Conservation (phyloP, 2,329 filamentous ascomycete species). For the Aspergillus glaucus region DNA sequence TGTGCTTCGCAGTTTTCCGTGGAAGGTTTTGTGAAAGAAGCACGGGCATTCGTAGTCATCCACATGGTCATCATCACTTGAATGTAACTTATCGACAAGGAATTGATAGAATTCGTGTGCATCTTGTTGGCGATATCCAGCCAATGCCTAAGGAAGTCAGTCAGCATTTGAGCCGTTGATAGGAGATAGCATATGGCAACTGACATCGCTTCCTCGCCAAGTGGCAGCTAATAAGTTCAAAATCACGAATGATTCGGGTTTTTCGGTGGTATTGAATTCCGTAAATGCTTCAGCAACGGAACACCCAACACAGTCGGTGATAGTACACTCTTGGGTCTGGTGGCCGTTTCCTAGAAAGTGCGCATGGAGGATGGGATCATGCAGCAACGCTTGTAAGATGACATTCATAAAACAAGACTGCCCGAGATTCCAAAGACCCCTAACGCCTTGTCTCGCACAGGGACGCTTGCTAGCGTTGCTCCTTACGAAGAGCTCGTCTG, state of each 20-base stretch:
- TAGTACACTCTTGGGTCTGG: conserved; percentile 64
- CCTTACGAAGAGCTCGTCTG: conserved; percentile 70
- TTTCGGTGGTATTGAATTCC: conserved; percentile 54
- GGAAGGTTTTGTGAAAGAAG: conserved; percentile 90
- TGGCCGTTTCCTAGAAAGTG: conserved; percentile 92
- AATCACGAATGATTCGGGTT: conserved; percentile 83
- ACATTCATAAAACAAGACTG: conserved; percentile 98
- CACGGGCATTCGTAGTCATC: conserved; percentile 66
- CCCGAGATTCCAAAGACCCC: conserved; percentile 95
- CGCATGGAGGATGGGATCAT: conserved; percentile 85
- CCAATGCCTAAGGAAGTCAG: conserved; percentile 52
- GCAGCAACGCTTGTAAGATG: conserved; percentile 84
- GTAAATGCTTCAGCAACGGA: conserved; percentile 58
- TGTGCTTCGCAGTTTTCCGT: conserved; percentile 82
- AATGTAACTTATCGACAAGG: conserved; percentile 83
- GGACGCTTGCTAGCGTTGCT: conserved; percentile 72
- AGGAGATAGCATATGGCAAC: conserved; percentile 29
- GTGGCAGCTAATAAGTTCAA: conserved; percentile 83
- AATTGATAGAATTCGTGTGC: conserved; percentile 97
- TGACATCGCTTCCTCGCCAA: conserved; percentile 73
- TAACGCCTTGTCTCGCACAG: conserved; percentile 78
- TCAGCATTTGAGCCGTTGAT: conserved; percentile 1
- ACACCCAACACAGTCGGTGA: conserved; percentile 53
- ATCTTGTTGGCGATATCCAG: conserved; percentile 92
- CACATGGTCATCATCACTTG: conserved; percentile 65